These are phyloP conservation scores for Candida pini DNA, from an alignment of 805 yeast species.

Conservation along the genomic window DNA sequence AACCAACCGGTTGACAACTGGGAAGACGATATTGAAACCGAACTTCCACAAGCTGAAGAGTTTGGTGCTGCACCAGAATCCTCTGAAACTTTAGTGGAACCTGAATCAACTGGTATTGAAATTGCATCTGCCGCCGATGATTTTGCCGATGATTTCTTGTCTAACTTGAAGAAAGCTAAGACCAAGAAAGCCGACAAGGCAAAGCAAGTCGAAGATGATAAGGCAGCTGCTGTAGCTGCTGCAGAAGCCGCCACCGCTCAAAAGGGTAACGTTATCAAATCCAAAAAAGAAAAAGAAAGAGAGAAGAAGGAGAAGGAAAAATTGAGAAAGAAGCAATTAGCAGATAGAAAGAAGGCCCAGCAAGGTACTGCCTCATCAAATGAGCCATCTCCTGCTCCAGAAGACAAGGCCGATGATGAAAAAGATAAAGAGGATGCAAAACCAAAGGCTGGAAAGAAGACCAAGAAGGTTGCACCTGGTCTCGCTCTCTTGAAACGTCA, in stretches of 20 bases:
- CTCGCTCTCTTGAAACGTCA: constrained; percentile 88
- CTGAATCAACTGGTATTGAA: constrained; percentile 23
- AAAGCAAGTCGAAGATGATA: constrained; percentile 51
- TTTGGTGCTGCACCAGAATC: constrained; percentile 33
- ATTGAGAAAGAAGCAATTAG: constrained; percentile 84
- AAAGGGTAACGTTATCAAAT: constrained; percentile 65
- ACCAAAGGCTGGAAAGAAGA: constrained; percentile 28
- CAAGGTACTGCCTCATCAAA: constrained; percentile 11
- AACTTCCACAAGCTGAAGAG: constrained; percentile 49
- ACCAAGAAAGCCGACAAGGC: constrained; percentile 68
- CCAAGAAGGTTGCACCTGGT: constrained; percentile 84
- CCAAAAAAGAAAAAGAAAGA: constrained; percentile 91
- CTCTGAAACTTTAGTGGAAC: constrained; percentile 22
- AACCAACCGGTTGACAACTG: constrained; percentile 68
- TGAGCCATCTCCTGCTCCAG: constrained; percentile 12
- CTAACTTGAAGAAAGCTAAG: constrained; percentile 75
- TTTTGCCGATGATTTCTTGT: constrained; percentile 66
- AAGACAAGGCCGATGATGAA: constrained; percentile 37
- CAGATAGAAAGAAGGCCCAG: constrained; percentile 74
- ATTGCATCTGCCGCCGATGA: constrained; percentile 36
- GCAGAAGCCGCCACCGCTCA: constrained; percentile 26
- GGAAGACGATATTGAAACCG: constrained; percentile 68
- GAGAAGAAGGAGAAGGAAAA: constrained; percentile 93
- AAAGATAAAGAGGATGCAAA: constrained; percentile 36
- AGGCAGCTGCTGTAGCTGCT: constrained; percentile 6